Base-by-base conservation (phyloP, 2,329 filamentous ascomycete genomes). In the Lachnellula arida region DNA sequence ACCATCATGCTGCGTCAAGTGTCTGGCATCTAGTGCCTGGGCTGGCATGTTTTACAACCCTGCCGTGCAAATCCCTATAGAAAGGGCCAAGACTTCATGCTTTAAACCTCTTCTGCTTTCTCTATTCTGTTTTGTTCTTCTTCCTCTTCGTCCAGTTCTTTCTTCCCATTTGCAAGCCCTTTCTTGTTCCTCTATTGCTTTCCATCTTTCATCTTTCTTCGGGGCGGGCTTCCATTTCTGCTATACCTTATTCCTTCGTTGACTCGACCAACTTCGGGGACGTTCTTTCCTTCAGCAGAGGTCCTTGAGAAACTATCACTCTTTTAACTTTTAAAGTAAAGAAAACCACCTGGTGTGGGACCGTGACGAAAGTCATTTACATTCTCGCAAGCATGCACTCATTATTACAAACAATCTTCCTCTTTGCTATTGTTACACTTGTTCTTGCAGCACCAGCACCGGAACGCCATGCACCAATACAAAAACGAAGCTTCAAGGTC, bases 361-460 rank as follows among this genome's bases (percentile, higher is more conserved):
- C 61, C 39, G 46, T 54, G 46, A 57, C 56, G 35, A 39, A 34
- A 51, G 32, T 54, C 37, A 28, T 47, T 19, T 46, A 35, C 49
- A 32, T 44, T 43, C 55, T 56, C 49, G 60, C 57, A 50, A 66
- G 51, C 11, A 70, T 71, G 68, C 66, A 58, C 65, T 67, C 68
- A 22, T 60, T 65, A 57, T 23, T 67, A 19, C 61, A 63, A 54
- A 51, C 75, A 51, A 60, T 76, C 54, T 60, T 78, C 61, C 65
- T 81, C 56, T 65, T 80, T 60, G 73, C 76, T 68, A 69, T 82
- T 56, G 73, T 72, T 39, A 70, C 77, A 43, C 64, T 78, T 46
- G 74, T 73, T 54, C 68, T 80, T 42, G 77, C 80, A 28, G 75
- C 68, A 55, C 68, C 85, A 37, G 73, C 67, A 61, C 65, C 82